Percentiles rank a stretch among this genome's conserved stretches.
Conservation (phyloP, 2,329 filamentous ascomycete genomes). For the Fusarium hainanense region DNA sequence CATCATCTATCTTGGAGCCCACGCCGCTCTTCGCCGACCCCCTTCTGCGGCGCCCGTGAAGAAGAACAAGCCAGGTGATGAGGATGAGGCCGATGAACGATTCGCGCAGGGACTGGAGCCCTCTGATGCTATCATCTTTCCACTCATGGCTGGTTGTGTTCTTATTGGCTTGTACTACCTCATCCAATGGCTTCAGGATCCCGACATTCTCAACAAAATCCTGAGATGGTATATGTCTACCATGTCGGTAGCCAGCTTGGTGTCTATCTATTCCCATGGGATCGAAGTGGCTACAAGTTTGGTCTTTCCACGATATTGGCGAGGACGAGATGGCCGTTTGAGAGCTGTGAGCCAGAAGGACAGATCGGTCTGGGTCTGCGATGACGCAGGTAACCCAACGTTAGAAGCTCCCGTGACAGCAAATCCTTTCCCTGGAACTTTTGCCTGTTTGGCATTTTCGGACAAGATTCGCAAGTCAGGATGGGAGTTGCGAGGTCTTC, state of each 20-base stretch:
- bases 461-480: conserved; percentile 37
- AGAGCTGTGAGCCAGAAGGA: conserved; percentile 58
- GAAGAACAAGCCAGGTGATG: conserved; percentile 56
- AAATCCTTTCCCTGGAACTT: conserved; percentile 48
- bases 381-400: conserved; percentile 48
- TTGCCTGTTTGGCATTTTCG: conserved; percentile 51
- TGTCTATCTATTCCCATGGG: conserved; percentile 77
- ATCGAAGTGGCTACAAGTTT: conserved; percentile 73
- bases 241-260: conserved; percentile 81
- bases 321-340: conserved; percentile 55
- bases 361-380: conserved; percentile 53
- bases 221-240: conserved; percentile 85
- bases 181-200: conserved; percentile 88
- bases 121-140: conserved; percentile 86
- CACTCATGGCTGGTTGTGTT: conserved; percentile 77
- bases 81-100: conserved; percentile 63
- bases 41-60: conserved; percentile 77
- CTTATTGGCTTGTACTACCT: conserved; percentile 85
- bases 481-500: conserved; percentile 64
- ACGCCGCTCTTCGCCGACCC: conserved; percentile 86
- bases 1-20: conserved; percentile 85
- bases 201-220: conserved; percentile 82
- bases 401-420: conserved; percentile 39
- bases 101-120: conserved; percentile 65
- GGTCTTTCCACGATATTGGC: conserved; percentile 79